Evolutionary conservation across 1,139 yeast genomes (phyloP), one percentile per base, ranked within the genome.

Genomic region (Hyphopichia burtonii): DNA sequence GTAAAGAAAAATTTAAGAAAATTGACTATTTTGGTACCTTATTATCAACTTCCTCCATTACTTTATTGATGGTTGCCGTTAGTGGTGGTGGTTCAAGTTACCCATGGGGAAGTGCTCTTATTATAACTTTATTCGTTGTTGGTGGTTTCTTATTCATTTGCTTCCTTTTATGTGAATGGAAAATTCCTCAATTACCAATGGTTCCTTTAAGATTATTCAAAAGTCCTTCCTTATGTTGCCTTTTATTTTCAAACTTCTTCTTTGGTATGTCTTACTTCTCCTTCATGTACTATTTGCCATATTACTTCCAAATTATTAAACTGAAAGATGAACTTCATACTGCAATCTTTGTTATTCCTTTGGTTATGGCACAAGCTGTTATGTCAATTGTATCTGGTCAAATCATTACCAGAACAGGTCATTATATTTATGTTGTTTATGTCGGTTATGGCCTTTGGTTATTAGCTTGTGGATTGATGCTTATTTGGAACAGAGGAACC

Each of bases 11-110:
- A 52, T 53, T 72, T 48, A 56, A 58, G 51, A 65, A 66, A 31
- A 68, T 80, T 30, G 85, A 80, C 54, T 78, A 68, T 48, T 46
- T 59, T 16, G 84, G 85, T 0, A 65, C 76, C 25, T 43, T 76
- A 28, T 56, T 71, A 27, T 67, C 79, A 35, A 61, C 79, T 2
- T 65, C 71, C 1, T 68, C 74, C 0, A 59, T 77, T 23, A 68
- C 76, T 0, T 56, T 78, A 27, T 44, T 78, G 9, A 59, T 80
- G 37, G 67, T 80, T 14, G 80, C 83, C 1, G 53, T 78, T 23
- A 72, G 74, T 52, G 81, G 82, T 15, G 85, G 84, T 42, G 84
- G 85, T 1, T 65, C 76, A 1, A 66, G 76, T 2, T 79, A 67
- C 52, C 56, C 64, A 0, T 80, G 85, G 85, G 54, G 72, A 49